phyloP scores from a whole-genome alignment of 371 early-diverging fungal species.

The Circinella umbellata region DNA sequence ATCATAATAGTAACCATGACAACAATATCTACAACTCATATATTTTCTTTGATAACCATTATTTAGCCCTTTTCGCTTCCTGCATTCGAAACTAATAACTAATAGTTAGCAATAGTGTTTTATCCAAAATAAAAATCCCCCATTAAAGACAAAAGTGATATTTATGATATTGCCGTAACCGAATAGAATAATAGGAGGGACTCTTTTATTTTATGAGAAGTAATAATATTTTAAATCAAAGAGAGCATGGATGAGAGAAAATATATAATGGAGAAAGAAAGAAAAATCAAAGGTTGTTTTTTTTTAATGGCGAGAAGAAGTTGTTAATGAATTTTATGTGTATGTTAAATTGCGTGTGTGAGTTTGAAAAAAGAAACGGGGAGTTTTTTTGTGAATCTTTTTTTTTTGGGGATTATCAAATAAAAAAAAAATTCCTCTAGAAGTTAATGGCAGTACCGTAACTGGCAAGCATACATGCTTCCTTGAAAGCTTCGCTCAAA shows the following conservation, averaged over 20 bases:
- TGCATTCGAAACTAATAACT: constrained; percentile 13
- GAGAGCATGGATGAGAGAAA: constrained; percentile 1
- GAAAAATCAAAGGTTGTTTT: not conserved
- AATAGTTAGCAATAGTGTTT: not conserved
- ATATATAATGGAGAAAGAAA: not conserved
- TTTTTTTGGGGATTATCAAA: not conserved
- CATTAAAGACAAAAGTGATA: constrained; percentile 14
- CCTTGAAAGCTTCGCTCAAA: constrained; percentile 97
- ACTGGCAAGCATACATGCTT: constrained; percentile 90
- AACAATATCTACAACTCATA: too few relatives aligned
- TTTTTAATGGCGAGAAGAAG: not conserved
- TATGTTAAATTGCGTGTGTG: not conserved
- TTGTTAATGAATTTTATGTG: not conserved
- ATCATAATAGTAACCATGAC: not conserved
- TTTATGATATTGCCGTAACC: constrained; percentile 7
- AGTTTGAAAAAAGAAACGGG: too few relatives aligned
- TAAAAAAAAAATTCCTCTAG: constrained; percentile 31
- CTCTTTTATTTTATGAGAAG: constrained; percentile 1
- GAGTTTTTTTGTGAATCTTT: too few relatives aligned
- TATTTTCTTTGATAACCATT: not conserved
- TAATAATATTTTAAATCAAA: constrained; percentile 3
- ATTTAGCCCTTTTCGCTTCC: constrained; percentile 28
- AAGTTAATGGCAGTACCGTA: constrained; percentile 75
- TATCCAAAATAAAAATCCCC: too few relatives aligned
- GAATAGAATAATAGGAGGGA: not conserved